Evolutionary conservation across 257 asterid genomes (phyloP).

Genomic region (Asclepias syriaca): DNA sequence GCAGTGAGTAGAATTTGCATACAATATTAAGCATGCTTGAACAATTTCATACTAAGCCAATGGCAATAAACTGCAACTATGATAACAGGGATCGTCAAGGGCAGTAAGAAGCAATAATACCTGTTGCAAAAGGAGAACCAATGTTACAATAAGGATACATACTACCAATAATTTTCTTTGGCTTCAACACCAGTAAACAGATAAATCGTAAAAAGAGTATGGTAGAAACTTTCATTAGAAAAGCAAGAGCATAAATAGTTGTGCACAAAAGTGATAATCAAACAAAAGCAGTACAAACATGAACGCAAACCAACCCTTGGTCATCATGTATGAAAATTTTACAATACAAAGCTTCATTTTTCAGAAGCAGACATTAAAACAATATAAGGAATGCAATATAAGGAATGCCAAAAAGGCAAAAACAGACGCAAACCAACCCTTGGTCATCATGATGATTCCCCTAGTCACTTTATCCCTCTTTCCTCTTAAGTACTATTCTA

Average conservation of each 20-base stretch:
- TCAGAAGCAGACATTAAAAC: background rate
- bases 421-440: too few species aligned
- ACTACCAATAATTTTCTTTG: background rate
- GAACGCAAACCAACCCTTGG: background rate
- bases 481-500: background rate
- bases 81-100: conserved; percentile 65
- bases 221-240: background rate
- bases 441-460: background rate
- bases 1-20: background rate
- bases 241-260: background rate
- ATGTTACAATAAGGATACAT: background rate
- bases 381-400: background rate
- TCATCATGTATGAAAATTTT: background rate
- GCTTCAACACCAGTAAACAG: background rate
- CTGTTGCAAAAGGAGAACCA: conserved; percentile 24
- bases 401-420: too few species aligned
- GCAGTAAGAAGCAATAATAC: conserved; percentile 81
- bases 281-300: background rate
- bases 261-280: background rate
- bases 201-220: background rate
- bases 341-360: background rate
- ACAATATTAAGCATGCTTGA: conserved; percentile 69
- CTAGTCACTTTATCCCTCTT: background rate
- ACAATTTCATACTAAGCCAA: conserved; percentile 83
- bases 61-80: conserved; percentile 61